Conservation (phyloP, 768 basidiomycete genomes). For the Boletus rubescentipes region DNA sequence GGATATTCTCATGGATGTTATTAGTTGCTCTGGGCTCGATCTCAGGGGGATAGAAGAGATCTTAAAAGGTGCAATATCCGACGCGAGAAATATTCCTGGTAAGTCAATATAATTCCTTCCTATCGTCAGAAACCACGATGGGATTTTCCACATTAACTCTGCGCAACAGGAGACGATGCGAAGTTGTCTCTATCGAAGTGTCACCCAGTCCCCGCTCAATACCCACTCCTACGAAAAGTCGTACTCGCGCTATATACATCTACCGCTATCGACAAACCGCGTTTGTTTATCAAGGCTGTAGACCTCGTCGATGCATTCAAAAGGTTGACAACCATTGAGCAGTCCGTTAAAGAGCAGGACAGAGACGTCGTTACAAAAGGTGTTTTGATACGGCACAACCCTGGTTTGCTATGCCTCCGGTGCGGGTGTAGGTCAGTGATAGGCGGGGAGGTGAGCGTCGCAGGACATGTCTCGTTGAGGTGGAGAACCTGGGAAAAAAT, state of each 20-base stretch:
- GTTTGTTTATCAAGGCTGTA: constrained; percentile 67
- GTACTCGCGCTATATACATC: constrained; percentile 49
- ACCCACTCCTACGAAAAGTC: constrained; percentile 40
- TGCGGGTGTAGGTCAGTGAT: constrained; percentile 62
- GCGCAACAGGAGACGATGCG: constrained; percentile 45
- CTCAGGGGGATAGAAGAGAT: constrained; percentile 49
- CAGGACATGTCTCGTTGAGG: constrained; percentile 37
- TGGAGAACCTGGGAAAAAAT: constrained; percentile 67
- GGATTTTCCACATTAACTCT: neutral
- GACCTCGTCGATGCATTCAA: constrained; percentile 68
- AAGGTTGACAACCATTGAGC: constrained; percentile 39
- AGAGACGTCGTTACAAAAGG: constrained; percentile 68
- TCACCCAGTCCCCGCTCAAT: constrained; percentile 49
- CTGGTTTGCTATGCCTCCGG: constrained; percentile 51
- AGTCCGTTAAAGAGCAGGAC: constrained; percentile 39
- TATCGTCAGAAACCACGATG: too few relatives aligned
- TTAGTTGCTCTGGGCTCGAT: constrained; percentile 66
- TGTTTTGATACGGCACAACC: constrained; percentile 39
- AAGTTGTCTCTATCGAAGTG: constrained; percentile 59
- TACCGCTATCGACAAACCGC: constrained; percentile 58
- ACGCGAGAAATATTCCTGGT: constrained; percentile 25
- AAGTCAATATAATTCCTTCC: constrained; percentile 14
- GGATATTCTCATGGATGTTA: constrained; percentile 57
- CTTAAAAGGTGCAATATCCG: constrained; percentile 38
- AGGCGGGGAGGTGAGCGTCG: constrained; percentile 29